A percentile compares a stretch with the other conserved stretches of the same genome.
Evolutionary conservation across 371 early-diverging fungal species (phyloP).

Genomic region (Massospora cicadina): DNA sequence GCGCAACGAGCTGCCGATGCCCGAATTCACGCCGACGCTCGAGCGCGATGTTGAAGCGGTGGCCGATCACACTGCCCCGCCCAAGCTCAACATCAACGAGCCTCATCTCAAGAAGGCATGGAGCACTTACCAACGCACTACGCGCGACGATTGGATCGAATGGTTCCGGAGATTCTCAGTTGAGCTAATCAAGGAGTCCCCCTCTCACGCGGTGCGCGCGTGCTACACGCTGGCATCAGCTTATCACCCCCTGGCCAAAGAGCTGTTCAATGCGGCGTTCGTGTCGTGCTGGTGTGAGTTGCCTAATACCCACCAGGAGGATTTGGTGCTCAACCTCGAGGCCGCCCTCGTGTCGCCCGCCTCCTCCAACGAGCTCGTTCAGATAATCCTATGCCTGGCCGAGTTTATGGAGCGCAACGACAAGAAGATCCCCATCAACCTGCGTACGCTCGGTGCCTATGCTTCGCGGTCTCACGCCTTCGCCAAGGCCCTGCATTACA

Average conservation of each 20-base stretch:
- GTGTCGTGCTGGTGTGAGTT: conserved; percentile 93
- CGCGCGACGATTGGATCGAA: conserved; percentile 91
- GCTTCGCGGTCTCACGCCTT: conserved; percentile 89
- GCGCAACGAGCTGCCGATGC: not conserved
- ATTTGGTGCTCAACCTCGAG: conserved; percentile 69
- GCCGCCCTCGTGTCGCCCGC: conserved; percentile 67
- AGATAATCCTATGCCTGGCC: conserved; percentile 79
- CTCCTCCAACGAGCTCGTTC: conserved; percentile 84
- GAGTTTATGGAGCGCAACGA: conserved; percentile 98
- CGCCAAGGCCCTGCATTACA: conserved; percentile 92
- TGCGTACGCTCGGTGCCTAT: conserved; percentile 71
- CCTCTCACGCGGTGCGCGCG: conserved; percentile 85
- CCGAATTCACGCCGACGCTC: not conserved
- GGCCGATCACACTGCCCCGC: conserved; percentile 15
- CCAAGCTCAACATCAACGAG: conserved; percentile 75
- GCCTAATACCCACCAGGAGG: conserved; percentile 81
- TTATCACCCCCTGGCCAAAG: conserved; percentile 69
- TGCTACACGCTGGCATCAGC: conserved; percentile 67
- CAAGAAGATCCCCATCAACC: conserved; percentile 84
- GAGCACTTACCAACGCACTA: conserved; percentile 78
- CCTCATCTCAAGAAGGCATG: conserved; percentile 76
- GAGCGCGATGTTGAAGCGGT: conserved; percentile 13
- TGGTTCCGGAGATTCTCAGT: conserved; percentile 86
- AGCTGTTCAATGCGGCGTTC: conserved; percentile 94
- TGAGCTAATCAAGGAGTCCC: conserved; percentile 89